These are phyloP conservation scores for Plasmopara viticola DNA, from an alignment of 352 stramenopile species.

Conservation along the genomic window DNA sequence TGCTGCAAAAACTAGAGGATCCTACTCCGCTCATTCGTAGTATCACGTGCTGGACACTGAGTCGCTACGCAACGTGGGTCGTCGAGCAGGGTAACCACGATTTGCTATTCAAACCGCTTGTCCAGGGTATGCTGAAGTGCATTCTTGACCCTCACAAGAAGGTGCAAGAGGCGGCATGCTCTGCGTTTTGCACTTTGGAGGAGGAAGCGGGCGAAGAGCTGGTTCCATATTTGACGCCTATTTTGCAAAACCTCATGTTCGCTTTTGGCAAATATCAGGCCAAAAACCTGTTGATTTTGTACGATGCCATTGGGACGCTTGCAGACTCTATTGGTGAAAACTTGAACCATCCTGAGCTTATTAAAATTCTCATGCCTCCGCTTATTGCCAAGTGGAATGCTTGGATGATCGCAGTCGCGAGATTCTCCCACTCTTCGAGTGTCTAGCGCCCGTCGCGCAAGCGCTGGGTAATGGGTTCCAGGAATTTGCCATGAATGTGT, in stretches of 20 bases:
- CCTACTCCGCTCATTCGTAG: conserved; percentile 86
- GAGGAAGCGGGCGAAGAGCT: conserved; percentile 92
- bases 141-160: conserved; percentile 91
- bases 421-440: conserved; percentile 87
- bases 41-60: conserved; percentile 94
- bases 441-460: conserved; percentile 78
- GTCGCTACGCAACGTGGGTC: conserved; percentile 88
- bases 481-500: conserved; percentile 80
- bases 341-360: conserved; percentile 89
- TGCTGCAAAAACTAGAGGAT: conserved; percentile 90
- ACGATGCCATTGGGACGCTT: conserved; percentile 94
- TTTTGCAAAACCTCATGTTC: conserved; percentile 89
- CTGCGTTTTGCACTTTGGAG: conserved; percentile 92
- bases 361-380: conserved; percentile 90
- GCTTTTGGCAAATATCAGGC: conserved; percentile 92
- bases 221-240: conserved; percentile 88
- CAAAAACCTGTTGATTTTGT: conserved; percentile 93
- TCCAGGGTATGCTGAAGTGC: conserved; percentile 85
- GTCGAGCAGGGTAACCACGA: conserved; percentile 89
- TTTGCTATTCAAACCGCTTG: conserved; percentile 54
- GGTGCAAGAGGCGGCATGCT: conserved; percentile 93
- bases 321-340: conserved; percentile 89
- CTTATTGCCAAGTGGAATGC: conserved; percentile 91
- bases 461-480: conserved; percentile 84
- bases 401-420: conserved; percentile 74